Base-by-base conservation (phyloP, 345 rosid genomes). In the Salix koriyanagi region DNA sequence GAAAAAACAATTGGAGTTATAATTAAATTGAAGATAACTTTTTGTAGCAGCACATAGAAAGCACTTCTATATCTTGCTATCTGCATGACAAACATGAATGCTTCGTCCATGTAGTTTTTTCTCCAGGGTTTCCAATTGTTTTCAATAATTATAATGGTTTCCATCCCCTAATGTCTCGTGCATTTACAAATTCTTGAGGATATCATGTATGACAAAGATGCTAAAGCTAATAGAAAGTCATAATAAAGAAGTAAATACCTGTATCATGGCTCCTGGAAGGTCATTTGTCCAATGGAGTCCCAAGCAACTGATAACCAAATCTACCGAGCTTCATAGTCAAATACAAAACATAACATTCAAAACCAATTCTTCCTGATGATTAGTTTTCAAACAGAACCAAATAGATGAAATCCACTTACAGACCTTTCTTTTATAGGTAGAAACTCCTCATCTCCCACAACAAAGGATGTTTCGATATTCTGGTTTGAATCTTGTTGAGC, bases 211-310 rank as follows among this genome's bases (percentile, higher is more conserved):
- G 18, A 34, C 36, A 28, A 18, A 76, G 58, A 73, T 61, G 25
- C 12, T 25, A 78, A 65, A 26, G 56, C 6, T 6, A 4, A 67
- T 21, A 48, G 7, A 36, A 5, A 54, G 2, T 41, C 58, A 37
- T 7, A 71, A 23, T 39, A 71, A 69, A 69, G 46, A 61, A 56
- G 70, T 44, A 60, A 65, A 48, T 66, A 92, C 98, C 93, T 96
- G 98, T 74, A 93, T 96, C 99, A 96, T 92, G 74, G 99, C 88
- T 73, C 99, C 99, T 21, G 97, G 99, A 79, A 96, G 97, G 88
- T 96, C 99, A 84, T 96, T 96, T 70, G 98, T 93, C 98, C 99
- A 96, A 52, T 96, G 99, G 70, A 96, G 96, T 70, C 99, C 99
- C 86, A 96, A 82, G 75, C 94, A 91, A 82, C 97, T 93, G 75